Base-by-base conservation (phyloP, 2,329 filamentous ascomycete species). In the Diplocarpon mali region DNA sequence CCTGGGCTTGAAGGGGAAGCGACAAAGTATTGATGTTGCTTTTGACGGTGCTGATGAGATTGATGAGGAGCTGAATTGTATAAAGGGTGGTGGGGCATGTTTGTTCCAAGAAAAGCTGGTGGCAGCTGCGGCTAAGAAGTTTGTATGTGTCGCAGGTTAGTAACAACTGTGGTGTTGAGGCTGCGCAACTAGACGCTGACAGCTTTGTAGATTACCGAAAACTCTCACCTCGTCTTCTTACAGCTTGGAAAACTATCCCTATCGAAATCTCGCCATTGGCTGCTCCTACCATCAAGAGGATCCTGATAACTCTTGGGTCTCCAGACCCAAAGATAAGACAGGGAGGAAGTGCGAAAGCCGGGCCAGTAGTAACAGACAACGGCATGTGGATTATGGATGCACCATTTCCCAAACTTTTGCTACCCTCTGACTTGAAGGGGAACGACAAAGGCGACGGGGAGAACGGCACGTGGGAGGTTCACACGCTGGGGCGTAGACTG, bases 31-130 rank as follows among this genome's bases (percentile, higher is more conserved):
- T 24, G 90, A 96, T 59, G 83, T 96, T 14, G 85, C 85, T 40
- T 98, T 98, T 62, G 92, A 98, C 61, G 92, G 92, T 43, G 92
- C 92, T 3, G 92, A 98, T 63, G 92, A 98, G 69, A 88, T 98
- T 28, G 92, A 98, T 62, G 80, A 86, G 38, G 85, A 93, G 42
- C 68, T 98, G 48, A 98, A 96, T 66, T 87, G 90, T 61, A 96
- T 98, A 69, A 96, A 96, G 70, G 92, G 92, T 44, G 92, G 92
- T 40, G 92, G 92, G 47, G 92, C 88, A n/a, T 98, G 92, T 66
- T 68, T 96, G 45, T 94, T 95, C 69, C 92, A 96, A 65, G 92
- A 98, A 69, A 98, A 98, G 70, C 72, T 98, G 30, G 89, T 98
- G 4, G 89, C 89, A 5, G 78, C 86, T 48, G 77, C 83, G 40